Conservation (phyloP, 345 rosid genomes). For the Dovyalis caffra region DNA sequence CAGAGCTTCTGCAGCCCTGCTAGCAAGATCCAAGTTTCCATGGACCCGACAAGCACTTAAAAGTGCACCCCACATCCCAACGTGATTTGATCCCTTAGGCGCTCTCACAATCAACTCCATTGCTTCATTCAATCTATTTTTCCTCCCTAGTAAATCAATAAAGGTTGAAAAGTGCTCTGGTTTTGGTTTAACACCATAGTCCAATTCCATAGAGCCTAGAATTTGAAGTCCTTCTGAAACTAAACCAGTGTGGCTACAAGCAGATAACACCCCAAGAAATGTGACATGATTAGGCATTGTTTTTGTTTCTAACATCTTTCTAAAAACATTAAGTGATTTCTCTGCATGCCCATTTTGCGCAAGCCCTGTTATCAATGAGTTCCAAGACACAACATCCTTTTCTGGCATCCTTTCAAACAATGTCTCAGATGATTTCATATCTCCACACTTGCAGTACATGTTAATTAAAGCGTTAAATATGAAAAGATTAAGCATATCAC, state of each 20-base stretch:
- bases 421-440: slow-evolving; percentile 32
- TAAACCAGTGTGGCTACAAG: slow-evolving; percentile 45
- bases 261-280: slow-evolving; percentile 46
- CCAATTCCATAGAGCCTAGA: slow-evolving; percentile 39
- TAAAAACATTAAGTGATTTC: slow-evolving; percentile 29
- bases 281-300: slow-evolving; percentile 53
- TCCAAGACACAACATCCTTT: slow-evolving; percentile 56
- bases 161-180: slow-evolving; percentile 38
- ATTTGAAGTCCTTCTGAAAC: slow-evolving; percentile 34
- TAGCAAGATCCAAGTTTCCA: slow-evolving; percentile 33
- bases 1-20: slow-evolving; percentile 40
- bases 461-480: slow-evolving; percentile 40
- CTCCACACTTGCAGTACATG: slow-evolving; percentile 51
- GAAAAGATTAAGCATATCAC: slow-evolving; percentile 47
- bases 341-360: slow-evolving; percentile 45
- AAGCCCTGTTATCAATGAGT: slow-evolving; percentile 45
- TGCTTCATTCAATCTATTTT: slow-evolving; percentile 43
- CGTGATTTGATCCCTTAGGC: slow-evolving; percentile 23
- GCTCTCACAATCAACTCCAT: slow-evolving; percentile 30
- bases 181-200: slow-evolving; percentile 25
- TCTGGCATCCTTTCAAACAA: slow-evolving; percentile 54
- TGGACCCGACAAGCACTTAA: slow-evolving; percentile 44
- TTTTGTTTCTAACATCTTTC: slow-evolving; percentile 30
- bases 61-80: slow-evolving; percentile 51
- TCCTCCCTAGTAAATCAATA: slow-evolving; percentile 47